Percentiles rank a stretch among this genome's conserved stretches.
phyloP scores from a whole-genome alignment of 192 early-diverging fungal species.

The Oehlia diaphana region DNA sequence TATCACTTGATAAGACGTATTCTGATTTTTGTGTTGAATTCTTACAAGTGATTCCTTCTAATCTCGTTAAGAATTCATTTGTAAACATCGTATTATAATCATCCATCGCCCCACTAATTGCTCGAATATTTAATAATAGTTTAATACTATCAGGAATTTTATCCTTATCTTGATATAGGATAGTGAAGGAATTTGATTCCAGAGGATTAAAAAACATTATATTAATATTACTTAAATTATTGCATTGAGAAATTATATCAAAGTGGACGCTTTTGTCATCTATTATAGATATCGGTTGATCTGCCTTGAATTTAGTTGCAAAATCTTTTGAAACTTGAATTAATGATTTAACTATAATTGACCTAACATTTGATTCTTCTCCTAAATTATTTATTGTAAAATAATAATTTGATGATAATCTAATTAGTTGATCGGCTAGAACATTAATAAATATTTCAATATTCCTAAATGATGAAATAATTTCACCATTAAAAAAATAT shows the following conservation, averaged over 20 bases:
- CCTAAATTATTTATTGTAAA: neutral
- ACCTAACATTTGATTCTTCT: neutral
- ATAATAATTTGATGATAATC: slow-evolving; percentile 10
- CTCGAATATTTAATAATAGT: neutral
- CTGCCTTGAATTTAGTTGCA: neutral
- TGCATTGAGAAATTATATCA: neutral
- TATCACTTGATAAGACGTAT: slow-evolving; percentile 20
- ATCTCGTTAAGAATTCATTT: neutral
- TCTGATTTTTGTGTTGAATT: neutral
- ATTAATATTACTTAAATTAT: slow-evolving; percentile 12
- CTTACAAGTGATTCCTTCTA: slow-evolving; percentile 19
- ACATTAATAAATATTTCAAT: slow-evolving; percentile 21
- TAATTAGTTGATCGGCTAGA: slow-evolving; percentile 22
- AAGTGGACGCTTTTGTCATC: neutral
- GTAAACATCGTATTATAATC: slow-evolving; percentile 17
- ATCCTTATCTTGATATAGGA: slow-evolving; percentile 9
- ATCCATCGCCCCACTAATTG: neutral
- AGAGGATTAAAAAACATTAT: slow-evolving; percentile 4
- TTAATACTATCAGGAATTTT: neutral
- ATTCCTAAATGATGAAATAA: slow-evolving; percentile 8
- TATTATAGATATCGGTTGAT: neutral
- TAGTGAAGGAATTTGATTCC: neutral
- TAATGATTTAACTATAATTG: slow-evolving; percentile 10
- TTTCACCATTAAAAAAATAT: slow-evolving; percentile 10
- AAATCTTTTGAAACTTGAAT: slow-evolving; percentile 14